These are phyloP conservation scores for Coniochaeta sp. DNA, from an alignment of 2,329 filamentous ascomycete genomes.

Conservation along the genomic window DNA sequence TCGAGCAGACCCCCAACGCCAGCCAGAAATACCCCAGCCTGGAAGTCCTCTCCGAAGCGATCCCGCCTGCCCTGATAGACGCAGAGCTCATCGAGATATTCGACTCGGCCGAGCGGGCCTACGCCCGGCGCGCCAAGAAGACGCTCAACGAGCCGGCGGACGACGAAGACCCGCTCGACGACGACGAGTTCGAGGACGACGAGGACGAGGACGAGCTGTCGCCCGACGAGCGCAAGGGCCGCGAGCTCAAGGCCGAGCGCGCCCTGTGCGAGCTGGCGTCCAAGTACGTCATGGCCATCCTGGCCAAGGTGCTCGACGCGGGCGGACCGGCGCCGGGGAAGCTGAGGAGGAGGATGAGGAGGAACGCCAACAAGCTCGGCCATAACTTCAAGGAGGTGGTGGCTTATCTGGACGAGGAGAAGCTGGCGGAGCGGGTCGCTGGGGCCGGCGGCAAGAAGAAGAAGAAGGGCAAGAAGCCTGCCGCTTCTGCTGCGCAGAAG, in stretches of 20 bases:
- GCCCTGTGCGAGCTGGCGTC: slow-evolving; percentile 77
- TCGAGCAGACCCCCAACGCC: slow-evolving; percentile 32
- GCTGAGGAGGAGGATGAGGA: slow-evolving; percentile 62
- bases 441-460: slow-evolving; percentile 19
- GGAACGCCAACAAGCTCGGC: slow-evolving; percentile 76
- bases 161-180: slow-evolving; percentile 65
- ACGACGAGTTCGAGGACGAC: slow-evolving; percentile 49
- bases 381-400: slow-evolving; percentile 81
- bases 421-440: slow-evolving; percentile 37
- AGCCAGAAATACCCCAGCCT: slow-evolving; percentile 46
- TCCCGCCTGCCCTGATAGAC: slow-evolving; percentile 54
- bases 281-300: slow-evolving; percentile 75
- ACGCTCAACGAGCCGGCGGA: slow-evolving; percentile 57
- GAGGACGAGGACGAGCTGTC: slow-evolving; percentile 45
- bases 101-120: slow-evolving; percentile 65
- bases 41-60: slow-evolving; percentile 58
- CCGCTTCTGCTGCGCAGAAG: slow-evolving; percentile 24
- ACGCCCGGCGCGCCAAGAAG: slow-evolving; percentile 61
- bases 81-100: slow-evolving; percentile 67
- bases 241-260: slow-evolving; percentile 72
- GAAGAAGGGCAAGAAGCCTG: slow-evolving; percentile 33
- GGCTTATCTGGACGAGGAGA: slow-evolving; percentile 66
- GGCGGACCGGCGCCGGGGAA: slow-evolving; percentile 51
- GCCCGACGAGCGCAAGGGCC: slow-evolving; percentile 51
- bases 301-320: slow-evolving; percentile 66